Evolutionary conservation across 768 basidiomycete species (phyloP), one percentile per base, ranked within the genome.

Genomic region (Podaxis sp.): DNA sequence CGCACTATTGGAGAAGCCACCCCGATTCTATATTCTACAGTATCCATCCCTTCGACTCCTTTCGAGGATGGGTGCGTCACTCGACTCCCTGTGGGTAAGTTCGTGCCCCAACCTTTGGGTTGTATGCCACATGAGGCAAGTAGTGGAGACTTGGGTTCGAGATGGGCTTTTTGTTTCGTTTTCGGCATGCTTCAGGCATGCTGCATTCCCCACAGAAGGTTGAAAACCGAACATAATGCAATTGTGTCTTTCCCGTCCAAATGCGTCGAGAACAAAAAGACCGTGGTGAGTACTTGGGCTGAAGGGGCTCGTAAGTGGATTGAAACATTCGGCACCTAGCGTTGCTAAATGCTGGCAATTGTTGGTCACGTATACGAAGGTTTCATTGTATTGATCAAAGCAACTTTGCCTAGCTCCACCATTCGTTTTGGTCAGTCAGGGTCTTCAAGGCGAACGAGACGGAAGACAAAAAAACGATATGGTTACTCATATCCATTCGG

Each of bases 11-110:
- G n/a, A 36, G 25, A 28, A 16, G 35, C 11, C 37, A 32, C 35
- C 37, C 52, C 37, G 13, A 38, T 54, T 28, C 52, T 14, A 23
- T 54, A 16, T 32, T 47, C 21, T 58, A 58, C 50, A 50, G 48
- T 50, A 38, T 58, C 57, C 57, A 48, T 9, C 48, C 18, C 52
- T 54, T 54, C 52, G 35, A 54, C 35, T 54, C 37, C 47, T 48
- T 23, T 23, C 25, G 25, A 48, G 18, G 23, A 48, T 25, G 10
- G 21, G 47, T 13, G 11, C 13, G 21, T 48, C 18, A 48, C 11
- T 25, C 25, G 7, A 48, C 25, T 23, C 3, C 42, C 42, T 44
- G 18, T 23, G 23, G 23, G 23, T 48, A 48, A 10, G 0, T 48
- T 48, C 23, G 47, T 2, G 1, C 3, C 47, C 25, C 3, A 9